phyloP scores from a whole-genome alignment of 2,329 filamentous ascomycete genomes.

The Stachybotrys echinatus region DNA sequence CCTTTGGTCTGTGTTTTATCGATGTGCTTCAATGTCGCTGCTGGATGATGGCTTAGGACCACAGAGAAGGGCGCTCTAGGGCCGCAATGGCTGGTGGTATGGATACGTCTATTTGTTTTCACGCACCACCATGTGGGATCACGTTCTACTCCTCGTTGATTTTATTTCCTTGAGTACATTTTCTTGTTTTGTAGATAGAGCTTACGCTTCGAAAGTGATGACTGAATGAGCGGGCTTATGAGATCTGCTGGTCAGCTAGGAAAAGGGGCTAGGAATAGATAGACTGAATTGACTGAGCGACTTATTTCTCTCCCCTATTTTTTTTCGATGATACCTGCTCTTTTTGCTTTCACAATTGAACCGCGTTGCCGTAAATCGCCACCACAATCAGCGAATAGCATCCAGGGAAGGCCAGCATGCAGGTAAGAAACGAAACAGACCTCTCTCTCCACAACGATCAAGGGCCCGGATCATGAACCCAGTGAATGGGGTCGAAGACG shows the following conservation, averaged over 20 bases:
- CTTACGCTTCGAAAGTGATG: neutral
- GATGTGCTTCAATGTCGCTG: neutral
- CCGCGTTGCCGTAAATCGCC: neutral
- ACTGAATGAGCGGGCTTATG: constrained; percentile 2
- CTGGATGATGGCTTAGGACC: neutral
- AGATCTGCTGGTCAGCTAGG: constrained; percentile 2
- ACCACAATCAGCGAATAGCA: neutral
- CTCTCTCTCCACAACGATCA: neutral
- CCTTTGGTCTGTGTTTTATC: constrained; percentile 5
- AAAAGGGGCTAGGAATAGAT: constrained; percentile 1
- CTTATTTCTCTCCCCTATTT: constrained; percentile 9
- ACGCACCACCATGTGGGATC: neutral
- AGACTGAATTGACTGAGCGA: constrained; percentile 4
- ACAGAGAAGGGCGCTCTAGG: neutral
- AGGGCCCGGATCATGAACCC: neutral
- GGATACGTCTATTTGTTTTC: neutral
- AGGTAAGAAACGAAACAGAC: neutral
- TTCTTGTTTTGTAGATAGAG: constrained; percentile 2
- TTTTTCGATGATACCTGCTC: too few species aligned
- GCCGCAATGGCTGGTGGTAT: neutral
- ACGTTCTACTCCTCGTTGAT: too few species aligned
- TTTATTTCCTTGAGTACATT: neutral
- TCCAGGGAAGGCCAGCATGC: neutral
- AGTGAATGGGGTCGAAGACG: neutral
- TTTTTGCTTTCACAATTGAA: too few species aligned